Conservation (phyloP, 331 rosid genomes). For the Erythrophleum ivorense region DNA sequence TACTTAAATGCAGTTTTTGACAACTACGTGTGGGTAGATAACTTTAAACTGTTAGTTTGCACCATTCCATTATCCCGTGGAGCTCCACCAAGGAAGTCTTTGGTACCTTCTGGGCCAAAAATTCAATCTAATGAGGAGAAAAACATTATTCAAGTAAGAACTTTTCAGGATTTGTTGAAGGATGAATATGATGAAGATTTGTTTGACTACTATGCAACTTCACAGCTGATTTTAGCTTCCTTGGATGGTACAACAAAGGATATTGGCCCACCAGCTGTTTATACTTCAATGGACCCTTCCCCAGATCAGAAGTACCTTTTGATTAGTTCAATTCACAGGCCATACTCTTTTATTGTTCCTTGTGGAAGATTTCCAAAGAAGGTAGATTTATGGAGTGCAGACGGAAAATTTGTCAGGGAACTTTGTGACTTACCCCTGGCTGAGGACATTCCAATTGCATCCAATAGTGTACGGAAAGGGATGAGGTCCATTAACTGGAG, state of each 20-base stretch:
- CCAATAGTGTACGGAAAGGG: slow-evolving; percentile 91
- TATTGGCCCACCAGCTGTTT: slow-evolving; percentile 75
- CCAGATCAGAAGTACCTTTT: slow-evolving; percentile 79
- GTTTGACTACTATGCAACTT: slow-evolving; percentile 84
- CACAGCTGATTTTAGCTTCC: slow-evolving; percentile 85
- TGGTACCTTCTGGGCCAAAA: slow-evolving; percentile 92
- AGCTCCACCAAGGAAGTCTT: slow-evolving; percentile 82
- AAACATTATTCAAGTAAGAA: slow-evolving; percentile 82
- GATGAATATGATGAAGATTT: slow-evolving; percentile 95
- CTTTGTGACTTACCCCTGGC: slow-evolving; percentile 96
- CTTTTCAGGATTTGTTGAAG: slow-evolving; percentile 95
- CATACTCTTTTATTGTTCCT: slow-evolving; percentile 92
- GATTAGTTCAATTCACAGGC: slow-evolving; percentile 83
- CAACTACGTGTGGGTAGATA: slow-evolving; percentile 85
- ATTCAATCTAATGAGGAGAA: slow-evolving; percentile 85
- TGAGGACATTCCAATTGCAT: slow-evolving; percentile 91
- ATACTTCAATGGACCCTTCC: slow-evolving; percentile 93
- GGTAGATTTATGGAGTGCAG: slow-evolving; percentile 83
- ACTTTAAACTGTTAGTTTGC: slow-evolving; percentile 75
- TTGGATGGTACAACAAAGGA: slow-evolving; percentile 76
- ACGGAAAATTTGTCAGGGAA: slow-evolving; percentile 80
- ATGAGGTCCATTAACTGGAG: slow-evolving; percentile 97
- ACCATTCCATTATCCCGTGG: slow-evolving; percentile 83
- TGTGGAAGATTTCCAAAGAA: slow-evolving; percentile 96
- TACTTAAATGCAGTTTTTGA: slow-evolving; percentile 85